Evolutionary conservation across 1,284 basidiomycete genomes (phyloP), one percentile per base, ranked within the genome.

Genomic region (Tilletia setariae): DNA sequence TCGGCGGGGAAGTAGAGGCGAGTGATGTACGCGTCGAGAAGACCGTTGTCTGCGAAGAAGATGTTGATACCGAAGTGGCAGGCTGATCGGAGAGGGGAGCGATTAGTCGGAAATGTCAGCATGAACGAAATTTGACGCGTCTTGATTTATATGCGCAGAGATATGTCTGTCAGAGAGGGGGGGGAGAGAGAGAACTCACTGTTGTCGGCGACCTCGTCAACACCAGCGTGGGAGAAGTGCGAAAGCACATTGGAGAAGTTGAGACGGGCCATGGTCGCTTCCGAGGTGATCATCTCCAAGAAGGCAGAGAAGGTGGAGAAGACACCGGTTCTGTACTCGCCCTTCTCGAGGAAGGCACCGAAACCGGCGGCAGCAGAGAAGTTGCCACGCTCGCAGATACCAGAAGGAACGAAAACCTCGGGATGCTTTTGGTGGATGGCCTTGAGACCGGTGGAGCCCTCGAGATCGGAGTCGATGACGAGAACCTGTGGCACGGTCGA

Each of bases 261-360:
- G 35, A 69, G 69, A 56, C 72, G 70, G 19, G 91, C 91, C 91
- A 93, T 93, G n/a, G 91, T 92, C 68, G 92, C 85, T 81, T 93
- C 91, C 1, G 91, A 92, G 69, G 92, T 83, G 69, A 90, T 85
- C 91, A 93, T 93, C 86, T 93, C 91, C 70, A 92, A 85, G 86
- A 93, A 93, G 3, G 91, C 91, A 63, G 90, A 90, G 84, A 93
- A 93, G 4, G 91, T 93, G 25, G 90, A 91, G 85, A 91, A 91
- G 70, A 91, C 70, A 53, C 77, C 75, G 32, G 69, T 68, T 56
- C 64, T 62, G 67, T 63, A 66, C 25, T 69, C 74, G 44, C 67
- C 68, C 67, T 73, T 68, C 30, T 68, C 71, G 46, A 72, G 64
- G 65, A 72, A 71, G 44, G 75, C 92, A 66, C 91, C 91, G 81